phyloP scores from a whole-genome alignment of 345 rosid genomes.

The Cardamine chenopodiifolia region DNA sequence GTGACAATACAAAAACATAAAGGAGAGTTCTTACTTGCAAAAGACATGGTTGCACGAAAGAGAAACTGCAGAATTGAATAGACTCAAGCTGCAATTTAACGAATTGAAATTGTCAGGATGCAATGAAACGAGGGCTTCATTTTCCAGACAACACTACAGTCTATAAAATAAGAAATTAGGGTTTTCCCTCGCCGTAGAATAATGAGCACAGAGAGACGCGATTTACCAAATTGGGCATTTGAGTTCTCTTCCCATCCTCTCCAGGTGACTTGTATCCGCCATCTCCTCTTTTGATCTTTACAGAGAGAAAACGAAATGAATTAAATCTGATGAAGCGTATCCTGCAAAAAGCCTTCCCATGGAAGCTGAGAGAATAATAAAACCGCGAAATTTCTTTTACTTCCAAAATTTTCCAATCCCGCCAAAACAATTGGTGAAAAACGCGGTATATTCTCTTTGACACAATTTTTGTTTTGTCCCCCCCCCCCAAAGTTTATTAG shows the following conservation, averaged over 20 bases:
- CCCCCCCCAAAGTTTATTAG: not conserved
- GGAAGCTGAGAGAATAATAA: conserved; percentile 21
- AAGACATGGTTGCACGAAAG: conserved; percentile 84
- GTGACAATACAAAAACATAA: not conserved
- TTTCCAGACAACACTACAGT: not conserved
- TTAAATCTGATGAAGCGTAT: no score
- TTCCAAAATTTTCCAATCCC: not conserved
- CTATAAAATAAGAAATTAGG: not conserved
- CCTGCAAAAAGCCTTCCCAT: conserved; percentile 16
- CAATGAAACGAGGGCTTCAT: not conserved
- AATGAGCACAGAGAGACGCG: not conserved
- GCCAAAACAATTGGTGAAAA: conserved; percentile 19
- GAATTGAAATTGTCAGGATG: not conserved
- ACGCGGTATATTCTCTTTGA: not conserved
- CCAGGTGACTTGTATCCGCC: conserved; percentile 70
- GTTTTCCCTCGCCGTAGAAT: not conserved
- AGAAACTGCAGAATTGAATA: conserved; percentile 67
- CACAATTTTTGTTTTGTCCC: not conserved
- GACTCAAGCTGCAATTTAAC: conserved; percentile 63
- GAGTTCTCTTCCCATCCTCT: conserved; percentile 94
- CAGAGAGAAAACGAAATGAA: not conserved
- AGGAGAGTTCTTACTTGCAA: conserved; percentile 62
- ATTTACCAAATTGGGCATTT: conserved; percentile 91
- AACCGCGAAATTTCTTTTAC: conserved; percentile 16
- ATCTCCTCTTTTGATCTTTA: conserved; percentile 44